Conservation (phyloP, 768 basidiomycete species). For the Suillus weaverae region DNA sequence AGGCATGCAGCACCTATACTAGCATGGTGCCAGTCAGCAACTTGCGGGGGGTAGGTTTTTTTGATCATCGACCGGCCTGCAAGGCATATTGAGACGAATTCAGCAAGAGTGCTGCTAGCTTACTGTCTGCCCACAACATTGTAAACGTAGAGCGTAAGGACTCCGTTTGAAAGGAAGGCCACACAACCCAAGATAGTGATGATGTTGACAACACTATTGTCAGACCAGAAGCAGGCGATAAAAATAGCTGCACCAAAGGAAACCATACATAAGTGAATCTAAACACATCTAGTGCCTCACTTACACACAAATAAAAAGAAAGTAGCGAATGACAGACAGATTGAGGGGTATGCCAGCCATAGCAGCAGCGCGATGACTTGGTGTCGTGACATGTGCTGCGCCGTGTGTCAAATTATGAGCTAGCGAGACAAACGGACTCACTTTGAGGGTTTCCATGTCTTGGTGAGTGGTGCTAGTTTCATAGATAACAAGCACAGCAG, state of each 20-base stretch:
- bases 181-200: neutral
- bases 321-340: neutral
- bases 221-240: neutral
- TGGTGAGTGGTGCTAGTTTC: neutral
- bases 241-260: neutral
- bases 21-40: neutral
- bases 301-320: conserved; percentile 1
- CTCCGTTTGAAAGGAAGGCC: neutral
- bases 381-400: neutral
- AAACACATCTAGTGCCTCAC: neutral
- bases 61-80: neutral
- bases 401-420: neutral
- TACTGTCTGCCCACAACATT: neutral
- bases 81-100: neutral
- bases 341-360: conserved; percentile 1
- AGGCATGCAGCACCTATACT: neutral
- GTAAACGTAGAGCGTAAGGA: neutral
- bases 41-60: neutral
- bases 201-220: neutral
- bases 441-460: neutral
- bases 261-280: neutral
- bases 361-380: neutral
- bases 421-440: neutral
- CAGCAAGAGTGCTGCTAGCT: neutral
- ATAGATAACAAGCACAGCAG: neutral